phyloP scores from a whole-genome alignment of 139 green algal species.

The Mychonastes homosphaera region DNA sequence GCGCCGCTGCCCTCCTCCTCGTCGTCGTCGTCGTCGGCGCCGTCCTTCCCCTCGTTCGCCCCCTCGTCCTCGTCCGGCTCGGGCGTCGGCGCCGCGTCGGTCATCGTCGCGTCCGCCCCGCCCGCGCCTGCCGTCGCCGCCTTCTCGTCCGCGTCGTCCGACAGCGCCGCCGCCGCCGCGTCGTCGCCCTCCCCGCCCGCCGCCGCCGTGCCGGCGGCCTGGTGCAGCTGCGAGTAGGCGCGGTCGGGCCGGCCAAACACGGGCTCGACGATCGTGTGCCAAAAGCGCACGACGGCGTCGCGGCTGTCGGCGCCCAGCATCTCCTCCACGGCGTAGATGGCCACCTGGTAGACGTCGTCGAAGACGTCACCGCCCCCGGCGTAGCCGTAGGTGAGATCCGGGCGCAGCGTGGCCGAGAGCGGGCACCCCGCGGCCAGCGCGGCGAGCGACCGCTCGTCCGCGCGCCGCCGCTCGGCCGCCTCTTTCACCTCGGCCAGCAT shows the following conservation, averaged over 20 bases:
- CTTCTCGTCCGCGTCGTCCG: conserved; percentile 25
- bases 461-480: conserved; percentile 53
- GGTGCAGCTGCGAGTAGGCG: conserved; percentile 22
- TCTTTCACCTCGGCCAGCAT: conserved; percentile 88
- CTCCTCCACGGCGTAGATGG: conserved; percentile 57
- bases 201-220: conserved; percentile 3
- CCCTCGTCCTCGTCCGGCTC: conserved; percentile 22
- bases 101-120: conserved; percentile 5
- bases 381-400: conserved; percentile 70
- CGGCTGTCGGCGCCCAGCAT: conserved; percentile 30
- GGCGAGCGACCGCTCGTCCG: conserved; percentile 33
- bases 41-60: conserved; percentile 17
- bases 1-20: too few relatives aligned
- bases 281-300: conserved; percentile 56
- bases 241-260: conserved; percentile 67
- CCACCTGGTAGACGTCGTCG: conserved; percentile 67
- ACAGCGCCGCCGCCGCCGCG: neutral
- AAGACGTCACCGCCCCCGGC: conserved; percentile 27
- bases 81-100: conserved; percentile 10
- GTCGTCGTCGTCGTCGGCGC: conserved; percentile 11
- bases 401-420: conserved; percentile 20
- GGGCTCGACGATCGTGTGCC: conserved; percentile 69
- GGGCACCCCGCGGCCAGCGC: conserved; percentile 26
- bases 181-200: neutral
- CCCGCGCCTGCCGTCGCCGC: neutral